Evolutionary conservation across 2,329 filamentous ascomycete species (phyloP), one percentile per base, ranked within the genome.

Genomic region (Daldinia eschscholtzii): DNA sequence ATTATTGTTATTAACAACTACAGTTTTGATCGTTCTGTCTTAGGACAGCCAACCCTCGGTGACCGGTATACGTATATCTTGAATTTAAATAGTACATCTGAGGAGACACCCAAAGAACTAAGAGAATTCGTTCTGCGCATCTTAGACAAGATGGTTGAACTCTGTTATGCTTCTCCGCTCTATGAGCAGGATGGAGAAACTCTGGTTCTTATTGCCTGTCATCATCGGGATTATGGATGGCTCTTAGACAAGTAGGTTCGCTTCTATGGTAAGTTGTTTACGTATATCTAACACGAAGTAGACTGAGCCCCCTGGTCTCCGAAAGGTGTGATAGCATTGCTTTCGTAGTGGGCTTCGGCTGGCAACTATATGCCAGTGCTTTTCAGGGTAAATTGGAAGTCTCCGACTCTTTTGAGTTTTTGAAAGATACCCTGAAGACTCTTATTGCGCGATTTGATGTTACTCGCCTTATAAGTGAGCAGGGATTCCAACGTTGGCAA

Each of bases 151-250:
- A 63, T 70, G 42, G 64, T 67, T n/a, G 35, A 50, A 13, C 7
- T 30, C 7, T 67, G 67, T 39, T 52, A 55, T 13, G 30, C 15
- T 10, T 58, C 60, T 46, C 23, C 30, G 12, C 33, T 70, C 44
- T 67, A 48, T 10, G 67, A 70, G 18, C 60, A 67, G 28, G 67
- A 70, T 20, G 67, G 56, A 2, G 46, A 70, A 30, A 61, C 57
- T 18, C 64, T 70, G 9, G 64, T 67, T 28, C 59, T 42, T 15
- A 70, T 70, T 33, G 61, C 64, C 15, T 61, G 59, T 42, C 15
- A 39, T 4, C 39, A 28, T 56, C 42, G 42, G 28, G 60, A 62
- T 57, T 64, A 67, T 28, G n/a, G 41, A 12, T 70, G 67, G 67
- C 30, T 70, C 12, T 55, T 62, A 6, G 48, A 55, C 46, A 61